A percentile compares a stretch with the other conserved stretches of the same genome.
phyloP scores from a whole-genome alignment of 2,329 filamentous ascomycete genomes.

The Endoconidiophora polonica region DNA sequence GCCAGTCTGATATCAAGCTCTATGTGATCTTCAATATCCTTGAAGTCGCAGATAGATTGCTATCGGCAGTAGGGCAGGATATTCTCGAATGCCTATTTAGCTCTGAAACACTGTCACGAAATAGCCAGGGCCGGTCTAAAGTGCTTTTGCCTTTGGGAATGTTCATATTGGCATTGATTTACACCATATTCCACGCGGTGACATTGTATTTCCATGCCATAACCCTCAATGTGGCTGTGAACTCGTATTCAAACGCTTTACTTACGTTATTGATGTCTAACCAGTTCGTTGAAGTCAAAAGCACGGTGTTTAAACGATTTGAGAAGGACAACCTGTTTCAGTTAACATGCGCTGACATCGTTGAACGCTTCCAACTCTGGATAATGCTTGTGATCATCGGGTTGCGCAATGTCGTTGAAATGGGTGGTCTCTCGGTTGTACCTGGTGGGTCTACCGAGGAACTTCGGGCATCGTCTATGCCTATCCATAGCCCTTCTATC shows the following conservation, averaged over 20 bases:
- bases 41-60: slow-evolving; percentile 76
- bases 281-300: slow-evolving; percentile 98
- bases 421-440: slow-evolving; percentile 60
- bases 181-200: slow-evolving; percentile 76
- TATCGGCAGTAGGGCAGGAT: slow-evolving; percentile 86
- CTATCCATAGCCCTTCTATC: slow-evolving; percentile 53
- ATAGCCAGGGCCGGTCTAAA: slow-evolving; percentile 78
- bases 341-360: slow-evolving; percentile 86
- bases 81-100: slow-evolving; percentile 93
- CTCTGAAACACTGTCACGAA: slow-evolving; percentile 75
- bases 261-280: slow-evolving; percentile 87
- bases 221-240: slow-evolving; percentile 92
- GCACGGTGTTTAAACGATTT: slow-evolving; percentile 95
- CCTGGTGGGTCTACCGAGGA: slow-evolving; percentile 22
- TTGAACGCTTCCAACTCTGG: slow-evolving; percentile 95
- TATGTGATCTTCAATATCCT: slow-evolving; percentile 98
- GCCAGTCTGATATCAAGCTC: slow-evolving; percentile 90
- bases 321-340: slow-evolving; percentile 98
- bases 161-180: slow-evolving; percentile 71
- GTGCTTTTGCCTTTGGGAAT: slow-evolving; percentile 77
- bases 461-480: slow-evolving; percentile 24
- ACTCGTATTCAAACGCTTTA: slow-evolving; percentile 93
- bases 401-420: slow-evolving; percentile 88
- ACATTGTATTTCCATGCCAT: slow-evolving; percentile 95
- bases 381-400: slow-evolving; percentile 94